A percentile compares a stretch with the other conserved stretches of the same genome.
These are phyloP conservation scores for Xerocomus minutiporus DNA, from an alignment of 1,284 basidiomycete species.

Conservation along the genomic window DNA sequence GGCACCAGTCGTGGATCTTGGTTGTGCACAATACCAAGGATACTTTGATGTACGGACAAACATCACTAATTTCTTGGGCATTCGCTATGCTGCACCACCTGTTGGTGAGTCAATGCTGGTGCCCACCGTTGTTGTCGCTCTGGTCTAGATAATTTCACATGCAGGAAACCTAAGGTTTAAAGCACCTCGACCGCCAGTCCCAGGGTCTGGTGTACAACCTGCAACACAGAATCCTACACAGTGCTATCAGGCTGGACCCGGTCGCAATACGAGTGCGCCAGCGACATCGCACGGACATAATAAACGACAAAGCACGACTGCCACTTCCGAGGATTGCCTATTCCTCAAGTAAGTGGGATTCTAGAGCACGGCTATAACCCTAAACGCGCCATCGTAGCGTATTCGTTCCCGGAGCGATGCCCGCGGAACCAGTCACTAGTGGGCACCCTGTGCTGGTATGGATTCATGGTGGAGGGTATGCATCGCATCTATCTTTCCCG, in stretches of 20 bases:
- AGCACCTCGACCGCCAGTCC: slow-evolving; percentile 9
- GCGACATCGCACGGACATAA: background rate
- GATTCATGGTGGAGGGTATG: slow-evolving; percentile 24
- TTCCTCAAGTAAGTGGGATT: slow-evolving; percentile 21
- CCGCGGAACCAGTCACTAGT: background rate
- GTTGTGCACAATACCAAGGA: background rate
- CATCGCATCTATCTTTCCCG: background rate
- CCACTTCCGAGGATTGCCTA: slow-evolving; percentile 20
- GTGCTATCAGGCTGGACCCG: slow-evolving; percentile 5
- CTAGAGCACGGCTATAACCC: background rate
- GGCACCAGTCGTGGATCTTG: background rate
- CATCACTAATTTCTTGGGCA: background rate
- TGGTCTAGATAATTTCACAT: background rate
- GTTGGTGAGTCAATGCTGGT: background rate
- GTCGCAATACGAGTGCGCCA: background rate
- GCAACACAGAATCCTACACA: slow-evolving; percentile 15
- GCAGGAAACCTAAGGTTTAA: slow-evolving; percentile 17
- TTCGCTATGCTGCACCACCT: slow-evolving; percentile 1
- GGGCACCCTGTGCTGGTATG: slow-evolving; percentile 19
- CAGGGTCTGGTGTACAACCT: slow-evolving; percentile 4
- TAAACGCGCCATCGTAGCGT: slow-evolving; percentile 6
- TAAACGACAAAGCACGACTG: slow-evolving; percentile 2
- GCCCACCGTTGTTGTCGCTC: background rate
- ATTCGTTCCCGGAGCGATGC: slow-evolving; percentile 9
- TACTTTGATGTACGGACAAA: background rate